phyloP scores from a whole-genome alignment of 495 filamentous ascomycete genomes.

The Aspergillus saccharolyticus region DNA sequence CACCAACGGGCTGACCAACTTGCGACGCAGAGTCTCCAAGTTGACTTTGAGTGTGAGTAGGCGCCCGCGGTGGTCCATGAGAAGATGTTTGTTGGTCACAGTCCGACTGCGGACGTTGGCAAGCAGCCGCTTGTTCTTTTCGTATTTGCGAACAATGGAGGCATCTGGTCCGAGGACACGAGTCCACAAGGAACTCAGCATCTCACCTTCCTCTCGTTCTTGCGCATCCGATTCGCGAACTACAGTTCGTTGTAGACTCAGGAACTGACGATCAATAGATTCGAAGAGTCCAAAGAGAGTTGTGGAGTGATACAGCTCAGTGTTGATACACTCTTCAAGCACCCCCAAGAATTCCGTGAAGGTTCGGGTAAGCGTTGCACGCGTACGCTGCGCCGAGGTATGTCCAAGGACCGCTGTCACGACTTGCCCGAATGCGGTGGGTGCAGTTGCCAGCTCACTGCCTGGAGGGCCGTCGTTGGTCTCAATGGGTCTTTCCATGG shows the following conservation, averaged over 20 bases:
- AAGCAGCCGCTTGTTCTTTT: constrained; percentile 74
- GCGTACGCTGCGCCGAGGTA: constrained; percentile 72
- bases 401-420: constrained; percentile 71
- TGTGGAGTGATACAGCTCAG: constrained; percentile 69
- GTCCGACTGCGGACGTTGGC: constrained; percentile 73
- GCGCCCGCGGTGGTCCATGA: constrained; percentile 77
- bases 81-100: constrained; percentile 75
- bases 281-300: constrained; percentile 80
- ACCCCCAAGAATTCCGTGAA: constrained; percentile 85
- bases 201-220: constrained; percentile 69
- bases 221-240: constrained; percentile 75
- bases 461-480: constrained; percentile 38
- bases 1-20: constrained; percentile 76
- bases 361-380: constrained; percentile 71
- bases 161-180: constrained; percentile 71
- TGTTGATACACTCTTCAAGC: constrained; percentile 81
- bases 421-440: constrained; percentile 61
- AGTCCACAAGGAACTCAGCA: constrained; percentile 81
- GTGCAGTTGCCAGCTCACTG: constrained; percentile 34
- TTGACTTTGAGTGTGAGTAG: constrained; percentile 74
- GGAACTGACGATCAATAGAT: constrained; percentile 79
- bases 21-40: constrained; percentile 69
- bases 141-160: constrained; percentile 71
- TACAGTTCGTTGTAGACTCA: constrained; percentile 81
- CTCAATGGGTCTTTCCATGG: constrained; percentile 50